These are phyloP conservation scores for Fraxinus sp. DNA, from an alignment of 305 asterid genomes.

Conservation along the genomic window DNA sequence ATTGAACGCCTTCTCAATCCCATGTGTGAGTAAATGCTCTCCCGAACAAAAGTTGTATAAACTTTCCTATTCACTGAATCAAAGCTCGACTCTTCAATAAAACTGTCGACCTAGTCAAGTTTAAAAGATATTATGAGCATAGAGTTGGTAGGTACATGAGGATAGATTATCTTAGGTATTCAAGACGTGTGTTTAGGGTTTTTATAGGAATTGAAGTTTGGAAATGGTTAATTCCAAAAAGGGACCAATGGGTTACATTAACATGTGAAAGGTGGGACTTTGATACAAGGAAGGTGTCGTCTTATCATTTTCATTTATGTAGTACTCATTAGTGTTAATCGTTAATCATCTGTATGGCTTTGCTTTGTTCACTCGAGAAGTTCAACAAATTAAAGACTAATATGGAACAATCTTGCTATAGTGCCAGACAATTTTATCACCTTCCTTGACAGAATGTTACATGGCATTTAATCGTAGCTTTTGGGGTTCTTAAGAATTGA, in stretches of 20 bases:
- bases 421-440: too few species aligned
- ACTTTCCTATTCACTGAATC: background rate
- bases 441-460: too few species aligned
- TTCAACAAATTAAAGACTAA: background rate
- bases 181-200: background rate
- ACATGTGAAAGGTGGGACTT: background rate
- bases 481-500: too few species aligned
- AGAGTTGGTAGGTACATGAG: background rate
- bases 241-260: background rate
- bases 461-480: too few species aligned
- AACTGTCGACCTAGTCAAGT: background rate
- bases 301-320: background rate
- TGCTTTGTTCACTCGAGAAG: background rate
- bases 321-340: background rate
- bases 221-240: background rate
- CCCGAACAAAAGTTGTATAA: background rate
- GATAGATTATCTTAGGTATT: background rate
- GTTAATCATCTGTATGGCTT: background rate
- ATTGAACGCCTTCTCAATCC: background rate
- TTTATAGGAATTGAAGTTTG: background rate
- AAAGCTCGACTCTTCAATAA: background rate
- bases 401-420: too few species aligned
- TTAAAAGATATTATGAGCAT: background rate
- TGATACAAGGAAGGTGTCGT: background rate
- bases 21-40: background rate